phyloP scores from a whole-genome alignment of 345 rosid species.

The Psidium friedrichsthalianum region DNA sequence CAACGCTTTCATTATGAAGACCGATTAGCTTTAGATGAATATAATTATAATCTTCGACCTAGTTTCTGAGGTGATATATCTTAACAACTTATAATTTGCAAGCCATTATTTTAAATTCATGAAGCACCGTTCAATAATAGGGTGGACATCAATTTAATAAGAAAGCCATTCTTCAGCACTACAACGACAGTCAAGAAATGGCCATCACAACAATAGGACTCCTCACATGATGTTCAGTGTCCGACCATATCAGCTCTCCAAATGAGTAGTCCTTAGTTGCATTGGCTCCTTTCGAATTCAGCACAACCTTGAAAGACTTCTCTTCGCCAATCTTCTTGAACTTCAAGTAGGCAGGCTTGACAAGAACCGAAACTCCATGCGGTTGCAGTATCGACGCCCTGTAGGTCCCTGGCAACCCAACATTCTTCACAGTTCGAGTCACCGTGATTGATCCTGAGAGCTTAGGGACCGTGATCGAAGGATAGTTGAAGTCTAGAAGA shows the following conservation, averaged over 20 bases:
- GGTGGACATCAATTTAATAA: neutral
- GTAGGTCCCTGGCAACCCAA: slow-evolving; percentile 61
- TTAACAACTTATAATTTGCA: neutral
- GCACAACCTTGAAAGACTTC: slow-evolving; percentile 34
- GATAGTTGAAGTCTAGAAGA: slow-evolving; percentile 64
- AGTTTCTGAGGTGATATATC: neutral
- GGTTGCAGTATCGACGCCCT: slow-evolving; percentile 31
- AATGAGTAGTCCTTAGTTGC: neutral
- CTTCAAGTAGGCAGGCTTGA: slow-evolving; percentile 16
- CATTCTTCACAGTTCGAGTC: slow-evolving; percentile 52
- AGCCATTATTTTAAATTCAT: neutral
- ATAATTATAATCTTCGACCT: neutral
- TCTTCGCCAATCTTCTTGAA: slow-evolving; percentile 47
- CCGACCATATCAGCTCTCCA: neutral
- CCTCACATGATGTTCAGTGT: slow-evolving; percentile 8
- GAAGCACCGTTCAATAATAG: neutral
- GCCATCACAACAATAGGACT: neutral
- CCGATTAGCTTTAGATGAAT: neutral
- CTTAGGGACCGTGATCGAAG: slow-evolving; percentile 53
- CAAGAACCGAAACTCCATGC: slow-evolving; percentile 39
- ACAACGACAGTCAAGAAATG: neutral
- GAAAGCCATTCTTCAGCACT: neutral
- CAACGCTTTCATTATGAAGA: neutral
- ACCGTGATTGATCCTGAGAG: slow-evolving; percentile 19
- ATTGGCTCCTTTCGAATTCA: neutral